Conservation (phyloP, 257 asterid species). For the Parsonsia alboflavescens region DNA sequence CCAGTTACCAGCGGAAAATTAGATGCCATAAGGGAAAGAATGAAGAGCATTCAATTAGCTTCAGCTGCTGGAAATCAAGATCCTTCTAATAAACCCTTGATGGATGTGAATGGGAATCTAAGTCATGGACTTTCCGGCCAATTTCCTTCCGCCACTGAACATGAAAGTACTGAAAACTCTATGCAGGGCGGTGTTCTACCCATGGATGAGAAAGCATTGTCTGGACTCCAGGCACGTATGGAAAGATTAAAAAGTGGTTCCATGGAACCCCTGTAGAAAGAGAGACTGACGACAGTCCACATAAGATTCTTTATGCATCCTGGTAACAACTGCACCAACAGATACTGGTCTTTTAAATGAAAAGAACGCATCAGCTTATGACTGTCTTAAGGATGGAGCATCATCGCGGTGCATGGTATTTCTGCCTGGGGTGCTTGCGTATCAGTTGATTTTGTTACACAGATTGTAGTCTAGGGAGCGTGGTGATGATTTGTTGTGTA, state of each 20-base stretch:
- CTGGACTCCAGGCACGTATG: slow-evolving; percentile 99
- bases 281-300: background rate
- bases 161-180: slow-evolving; percentile 36
- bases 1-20: slow-evolving; percentile 84
- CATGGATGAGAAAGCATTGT: slow-evolving; percentile 93
- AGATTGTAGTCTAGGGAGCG: slow-evolving; percentile 5
- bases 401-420: slow-evolving; percentile 7
- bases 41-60: slow-evolving; percentile 92
- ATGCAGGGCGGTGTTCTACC: slow-evolving; percentile 65
- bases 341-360: slow-evolving; percentile 34
- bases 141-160: slow-evolving; percentile 38
- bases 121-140: slow-evolving; percentile 29
- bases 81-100: slow-evolving; percentile 47
- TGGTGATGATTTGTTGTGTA: slow-evolving; percentile 2
- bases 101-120: slow-evolving; percentile 50
- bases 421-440: background rate
- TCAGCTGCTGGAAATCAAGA: slow-evolving; percentile 64
- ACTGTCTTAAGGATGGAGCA: slow-evolving; percentile 10
- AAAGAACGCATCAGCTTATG: slow-evolving; percentile 18
- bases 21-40: slow-evolving; percentile 96
- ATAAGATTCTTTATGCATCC: slow-evolving; percentile 23
- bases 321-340: slow-evolving; percentile 20
- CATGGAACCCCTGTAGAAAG: slow-evolving; percentile 53
- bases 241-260: slow-evolving; percentile 91
- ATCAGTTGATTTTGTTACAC: background rate